Percentiles rank a stretch among this genome's conserved stretches.
Evolutionary conservation across 1,284 basidiomycete species (phyloP).

Genomic region (Veloboletus limbatus): DNA sequence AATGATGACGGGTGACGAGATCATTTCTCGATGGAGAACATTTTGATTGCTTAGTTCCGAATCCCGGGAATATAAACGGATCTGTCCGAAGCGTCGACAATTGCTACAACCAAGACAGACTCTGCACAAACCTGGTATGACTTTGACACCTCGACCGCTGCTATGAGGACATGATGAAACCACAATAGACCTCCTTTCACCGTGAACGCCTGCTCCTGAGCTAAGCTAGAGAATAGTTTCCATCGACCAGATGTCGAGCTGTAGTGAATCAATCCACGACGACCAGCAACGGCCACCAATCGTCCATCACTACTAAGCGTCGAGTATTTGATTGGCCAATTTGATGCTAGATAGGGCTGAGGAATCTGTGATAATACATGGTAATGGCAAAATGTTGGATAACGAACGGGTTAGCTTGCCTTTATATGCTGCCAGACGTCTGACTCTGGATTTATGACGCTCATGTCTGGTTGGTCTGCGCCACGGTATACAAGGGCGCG

Average conservation of each 20-base stretch:
- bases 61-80: constrained; percentile 95
- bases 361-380: constrained; percentile 61
- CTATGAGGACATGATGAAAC: constrained; percentile 96
- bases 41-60: constrained; percentile 85
- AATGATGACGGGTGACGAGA: constrained; percentile 78
- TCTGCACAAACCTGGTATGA: constrained; percentile 65
- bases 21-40: constrained; percentile 79
- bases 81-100: constrained; percentile 36
- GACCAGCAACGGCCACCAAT: constrained; percentile 91
- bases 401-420: constrained; percentile 37
- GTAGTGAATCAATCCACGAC: constrained; percentile 90
- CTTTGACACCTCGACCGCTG: constrained; percentile 80
- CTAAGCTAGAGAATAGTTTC: constrained; percentile 84
- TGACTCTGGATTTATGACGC: constrained; percentile 97
- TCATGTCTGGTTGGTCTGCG: constrained; percentile 96
- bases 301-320: constrained; percentile 89
- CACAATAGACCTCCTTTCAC: constrained; percentile 93
- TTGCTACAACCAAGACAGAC: not conserved
- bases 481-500: constrained; percentile 94
- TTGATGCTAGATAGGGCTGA: constrained; percentile 80
- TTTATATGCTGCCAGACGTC: constrained; percentile 98
- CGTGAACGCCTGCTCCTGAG: constrained; percentile 87
- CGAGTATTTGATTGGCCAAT: constrained; percentile 96
- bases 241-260: constrained; percentile 92
- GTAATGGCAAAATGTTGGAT: not conserved